Conservation (phyloP, 1,284 basidiomycete genomes). For the Anthracocystis panici-leucophaei region DNA sequence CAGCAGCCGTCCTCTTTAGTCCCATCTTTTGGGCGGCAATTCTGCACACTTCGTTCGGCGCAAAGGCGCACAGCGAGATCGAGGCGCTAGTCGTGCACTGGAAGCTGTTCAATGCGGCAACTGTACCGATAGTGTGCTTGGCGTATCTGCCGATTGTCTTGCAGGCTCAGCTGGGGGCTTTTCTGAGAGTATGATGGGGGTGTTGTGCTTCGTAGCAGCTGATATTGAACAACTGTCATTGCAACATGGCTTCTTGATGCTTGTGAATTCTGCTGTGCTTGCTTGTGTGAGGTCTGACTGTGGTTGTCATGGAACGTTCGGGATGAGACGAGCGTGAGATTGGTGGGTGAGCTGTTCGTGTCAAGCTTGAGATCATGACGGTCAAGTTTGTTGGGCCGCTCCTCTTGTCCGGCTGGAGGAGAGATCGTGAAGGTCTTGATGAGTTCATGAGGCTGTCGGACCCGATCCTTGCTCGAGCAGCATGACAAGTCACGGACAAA, state of each 20-base stretch:
- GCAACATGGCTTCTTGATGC: too few species aligned
- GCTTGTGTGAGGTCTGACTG: background rate
- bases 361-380: too few species aligned
- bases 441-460: too few species aligned
- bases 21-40: conserved; percentile 16
- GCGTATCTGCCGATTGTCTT: conserved; percentile 39
- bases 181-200: background rate
- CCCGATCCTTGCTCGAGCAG: too few species aligned
- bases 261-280: too few species aligned
- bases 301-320: background rate
- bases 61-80: background rate
- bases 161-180: conserved; percentile 29
- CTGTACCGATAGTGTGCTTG: conserved; percentile 32
- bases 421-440: too few species aligned
- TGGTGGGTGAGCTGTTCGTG: too few species aligned
- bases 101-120: conserved; percentile 27
- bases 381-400: too few species aligned
- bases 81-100: conserved; percentile 15
- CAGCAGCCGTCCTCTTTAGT: conserved; percentile 13
- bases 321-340: too few species aligned
- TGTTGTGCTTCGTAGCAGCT: background rate
- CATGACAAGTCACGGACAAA: too few species aligned
- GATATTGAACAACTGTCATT: too few species aligned
- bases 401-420: too few species aligned
- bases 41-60: background rate